Evolutionary conservation across 768 basidiomycete species (phyloP), one percentile per base, ranked within the genome.

Genomic region (Trametes punicea): DNA sequence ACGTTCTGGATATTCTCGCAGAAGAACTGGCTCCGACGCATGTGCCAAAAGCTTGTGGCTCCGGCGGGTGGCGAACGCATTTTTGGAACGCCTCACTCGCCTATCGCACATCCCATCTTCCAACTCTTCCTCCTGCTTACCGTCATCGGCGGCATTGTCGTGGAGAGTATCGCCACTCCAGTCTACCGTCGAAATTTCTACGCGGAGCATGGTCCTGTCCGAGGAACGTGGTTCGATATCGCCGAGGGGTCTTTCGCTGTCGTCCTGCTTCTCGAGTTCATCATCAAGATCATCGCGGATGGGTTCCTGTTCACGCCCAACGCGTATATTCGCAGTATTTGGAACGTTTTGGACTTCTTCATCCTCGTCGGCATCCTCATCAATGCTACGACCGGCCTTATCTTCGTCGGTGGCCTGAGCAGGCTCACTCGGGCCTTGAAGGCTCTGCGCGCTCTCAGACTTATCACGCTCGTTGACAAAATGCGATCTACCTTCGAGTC

Each of bases 241-340:
- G 81, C 85, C 3, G 93, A 97, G 67, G 75, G 80, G 0, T 72
- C 79, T 0, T 87, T 97, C 55, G 87, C 86, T 0, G 71, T 87
- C 60, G 72, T 78, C 4, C 83, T 96, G 20, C 72, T 95, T 40
- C 61, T 85, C 53, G 96, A 98, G 66, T 93, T 94, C 64, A 50
- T 87, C 60, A 84, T 97, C 83, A 98, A 98, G 72, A 72, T 94
- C 67, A 74, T 93, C 44, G 96, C 96, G 1, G 96, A 98, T 65
- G 96, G 96, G 0, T 88, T 96, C 69, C 66, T 88, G 13, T 93
- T 94, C 72, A 86, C 90, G 0, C 93, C 93, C 0, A 94, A 94
- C 63, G 93, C 93, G 0, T 98, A 98, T 67, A 69, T 97, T 26
- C 85, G 86, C 25, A 90, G 89, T 59, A 85, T 94, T 7, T 98